phyloP scores from a whole-genome alignment of 805 yeast species.

The Hagleromyces aurorensis region DNA sequence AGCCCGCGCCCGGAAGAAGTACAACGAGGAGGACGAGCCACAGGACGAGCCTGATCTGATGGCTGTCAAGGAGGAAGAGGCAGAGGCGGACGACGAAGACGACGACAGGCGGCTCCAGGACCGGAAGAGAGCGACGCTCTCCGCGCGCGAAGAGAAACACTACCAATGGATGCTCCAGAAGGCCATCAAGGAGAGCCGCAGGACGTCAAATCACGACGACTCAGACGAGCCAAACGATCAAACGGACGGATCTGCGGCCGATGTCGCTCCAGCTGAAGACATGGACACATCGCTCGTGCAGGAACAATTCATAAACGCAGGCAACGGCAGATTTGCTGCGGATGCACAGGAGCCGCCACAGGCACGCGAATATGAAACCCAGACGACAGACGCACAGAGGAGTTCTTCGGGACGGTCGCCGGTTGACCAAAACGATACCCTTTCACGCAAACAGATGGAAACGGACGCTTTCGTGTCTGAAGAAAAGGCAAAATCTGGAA shows the following conservation, averaged over 20 bases:
- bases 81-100: conserved; percentile 11
- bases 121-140: conserved; percentile 33
- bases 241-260: background rate
- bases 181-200: conserved; percentile 35
- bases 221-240: background rate
- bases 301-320: too few relatives aligned
- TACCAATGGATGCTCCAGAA: conserved; percentile 36
- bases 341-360: too few relatives aligned
- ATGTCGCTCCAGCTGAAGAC: background rate
- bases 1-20: too few relatives aligned
- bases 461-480: too few relatives aligned
- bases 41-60: conserved; percentile 7
- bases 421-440: too few relatives aligned
- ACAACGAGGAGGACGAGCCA: conserved; percentile 20
- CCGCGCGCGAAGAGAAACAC: conserved; percentile 38
- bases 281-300: too few relatives aligned
- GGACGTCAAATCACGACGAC: conserved; percentile 26
- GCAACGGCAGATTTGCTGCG: too few relatives aligned
- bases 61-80: conserved; percentile 4
- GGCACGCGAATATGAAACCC: too few relatives aligned
- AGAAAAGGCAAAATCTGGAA: too few relatives aligned
- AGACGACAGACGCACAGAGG: too few relatives aligned
- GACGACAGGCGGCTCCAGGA: conserved; percentile 24
- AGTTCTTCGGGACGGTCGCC: too few relatives aligned
- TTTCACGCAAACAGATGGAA: too few relatives aligned